Evolutionary conservation across 2,329 filamentous ascomycete species (phyloP), one percentile per base, ranked within the genome.

Genomic region (Neopestalotiopsis sp.): DNA sequence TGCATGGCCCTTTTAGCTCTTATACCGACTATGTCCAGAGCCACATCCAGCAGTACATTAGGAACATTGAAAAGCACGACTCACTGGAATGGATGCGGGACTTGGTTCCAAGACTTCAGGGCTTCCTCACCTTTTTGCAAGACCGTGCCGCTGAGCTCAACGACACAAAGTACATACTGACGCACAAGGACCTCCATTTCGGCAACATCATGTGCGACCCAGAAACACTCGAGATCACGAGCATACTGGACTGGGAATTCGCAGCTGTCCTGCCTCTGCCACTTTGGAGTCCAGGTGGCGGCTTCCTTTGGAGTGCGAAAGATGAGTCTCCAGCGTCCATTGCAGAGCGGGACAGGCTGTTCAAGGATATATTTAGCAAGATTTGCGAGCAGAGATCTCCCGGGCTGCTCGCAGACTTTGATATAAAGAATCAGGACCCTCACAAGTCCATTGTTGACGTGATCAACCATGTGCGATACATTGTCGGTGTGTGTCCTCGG

Each of bases 111-210:
- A 76, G 75, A 1, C 73, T 81, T 4, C 24, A 70, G 40, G 70
- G 71, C 2, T 78, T 81, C 65, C 34, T 71, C 0, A 57, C 24
- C 7, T 53, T 67, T 1, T 61, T 75, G 2, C 14, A 42, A 4
- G n/a, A 20, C 7, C 56, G 24, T 49, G 65, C 65, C 63, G 53
- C 45, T 6, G 58, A 71, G 56, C 71, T 78, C 1, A 74, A 79
- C 68, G 66, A 70, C 4, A 70, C 70, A 3, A 65, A 57, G 14
- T 68, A 74, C 28, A 65, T 76, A 5, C 74, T 82, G 1, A 77
- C 80, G 6, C 81, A 82, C 70, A 79, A 79, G 68, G 80, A 82
- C 70, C 63, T 81, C 58, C 79, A 81, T 68, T 77, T 82, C 53
- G 79, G 75, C 13, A 82, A 82, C 59, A 72, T 82, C 45, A 75